Base-by-base conservation (phyloP, 2,329 filamentous ascomycete genomes). In the Thermothelomyces thermophilus region DNA sequence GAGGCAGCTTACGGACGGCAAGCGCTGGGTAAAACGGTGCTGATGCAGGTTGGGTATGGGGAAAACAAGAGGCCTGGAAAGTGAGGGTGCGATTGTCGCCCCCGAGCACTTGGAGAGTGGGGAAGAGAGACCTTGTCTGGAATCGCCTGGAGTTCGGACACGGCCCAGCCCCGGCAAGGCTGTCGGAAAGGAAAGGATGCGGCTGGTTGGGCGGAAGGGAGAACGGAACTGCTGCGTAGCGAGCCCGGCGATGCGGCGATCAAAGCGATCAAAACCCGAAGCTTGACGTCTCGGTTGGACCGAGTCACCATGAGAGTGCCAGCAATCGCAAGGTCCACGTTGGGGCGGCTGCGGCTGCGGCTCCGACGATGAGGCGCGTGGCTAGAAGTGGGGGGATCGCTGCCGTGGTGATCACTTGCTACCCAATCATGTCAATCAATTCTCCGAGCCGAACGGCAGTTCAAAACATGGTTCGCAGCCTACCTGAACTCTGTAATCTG, bases 401-500 rank as follows among this genome's bases (percentile, higher is more conserved):
- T 16, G n/a, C n/a, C n/a, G n/a, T n/a, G 34, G 31, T 22, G 17
- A 22, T 20, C 34, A 47, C 53, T 33, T 47, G 48, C 34, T 26
- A 26, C 24, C 24, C 24, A 26, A 26, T 26, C 24, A 26, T 9
- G 24, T 56, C 58, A 60, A 60, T 58, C 50, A 57, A 58, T 57
- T 57, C 48, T 53, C 58, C 56, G 56, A 57, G 55, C 55, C 55
- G 40, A 51, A 47, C 52, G 46, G 50, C 56, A 52, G 19, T 50
- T 51, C 7, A 26, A n/a, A n/a, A n/a, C n/a, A n/a, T n/a, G 24
- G 24, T 26, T 26, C 24, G 24, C 24, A 26, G 24, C 24, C 24
- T 5, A 26, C 24, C 24, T 26, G 5, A 9, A 26, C n/a, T n/a
- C n/a, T n/a, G n/a, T n/a, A n/a, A n/a, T n/a, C n/a, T n/a, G n/a